A percentile compares a stretch with the other conserved stretches of the same genome.
Conservation (phyloP, 2,329 filamentous ascomycete species). For the Tolypocladium tundrense region DNA sequence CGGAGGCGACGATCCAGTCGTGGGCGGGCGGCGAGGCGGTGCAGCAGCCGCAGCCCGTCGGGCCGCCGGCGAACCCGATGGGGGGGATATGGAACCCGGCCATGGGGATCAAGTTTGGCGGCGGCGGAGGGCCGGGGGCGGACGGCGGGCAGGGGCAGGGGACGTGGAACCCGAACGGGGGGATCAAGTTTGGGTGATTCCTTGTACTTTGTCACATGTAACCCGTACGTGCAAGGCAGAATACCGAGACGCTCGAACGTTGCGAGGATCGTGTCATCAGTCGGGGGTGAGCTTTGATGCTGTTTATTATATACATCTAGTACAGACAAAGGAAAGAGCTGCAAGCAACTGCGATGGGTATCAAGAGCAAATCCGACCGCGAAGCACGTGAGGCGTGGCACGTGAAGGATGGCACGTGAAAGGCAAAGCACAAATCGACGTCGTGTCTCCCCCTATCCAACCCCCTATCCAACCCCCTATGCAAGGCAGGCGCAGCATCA, state of each 20-base stretch:
- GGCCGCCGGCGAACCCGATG: conserved; percentile 24
- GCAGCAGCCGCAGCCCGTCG: conserved; percentile 42
- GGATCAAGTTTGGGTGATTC: conserved; percentile 43
- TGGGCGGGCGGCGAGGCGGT: conserved; percentile 45
- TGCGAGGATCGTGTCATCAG: not conserved
- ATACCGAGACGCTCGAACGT: not conserved
- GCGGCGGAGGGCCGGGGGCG: conserved; percentile 16
- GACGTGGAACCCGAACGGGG: conserved; percentile 51
- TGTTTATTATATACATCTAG: not conserved
- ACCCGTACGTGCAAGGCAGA: not conserved
- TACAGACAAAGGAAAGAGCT: not conserved
- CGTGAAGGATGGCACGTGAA: too few species aligned
- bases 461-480: too few species aligned
- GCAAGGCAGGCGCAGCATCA: too few species aligned
- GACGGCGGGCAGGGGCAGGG: conserved; percentile 14
- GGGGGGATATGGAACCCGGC: conserved; percentile 58
- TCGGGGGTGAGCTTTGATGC: not conserved
- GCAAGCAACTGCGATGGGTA: not conserved
- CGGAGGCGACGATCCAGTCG: conserved; percentile 46
- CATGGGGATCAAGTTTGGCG: conserved; percentile 70
- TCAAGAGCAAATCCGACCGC: not conserved
- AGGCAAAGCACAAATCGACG: too few species aligned
- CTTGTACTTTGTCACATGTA: too few species aligned
- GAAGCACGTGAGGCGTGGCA: too few species aligned
- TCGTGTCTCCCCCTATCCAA: too few species aligned